phyloP scores from a whole-genome alignment of 2,329 filamentous ascomycete genomes.

The Helotiales sp. region DNA sequence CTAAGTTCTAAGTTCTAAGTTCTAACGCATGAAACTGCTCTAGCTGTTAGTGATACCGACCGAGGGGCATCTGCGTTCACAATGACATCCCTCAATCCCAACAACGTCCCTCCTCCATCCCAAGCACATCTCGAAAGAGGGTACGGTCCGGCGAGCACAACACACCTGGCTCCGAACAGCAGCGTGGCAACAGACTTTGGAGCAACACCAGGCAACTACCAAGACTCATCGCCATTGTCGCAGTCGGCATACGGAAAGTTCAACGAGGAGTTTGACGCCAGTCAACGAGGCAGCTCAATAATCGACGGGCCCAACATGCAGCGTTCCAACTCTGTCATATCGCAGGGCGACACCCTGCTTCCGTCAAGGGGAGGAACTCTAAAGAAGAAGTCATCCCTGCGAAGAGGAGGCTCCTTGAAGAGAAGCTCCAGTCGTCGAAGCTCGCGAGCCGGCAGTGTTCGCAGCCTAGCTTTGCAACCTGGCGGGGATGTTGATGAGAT shows the following conservation, averaged over 20 bases:
- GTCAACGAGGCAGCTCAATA: slow-evolving; percentile 65
- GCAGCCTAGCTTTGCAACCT: slow-evolving; percentile 73
- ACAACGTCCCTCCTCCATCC: slow-evolving; percentile 29
- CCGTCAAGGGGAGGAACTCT: slow-evolving; percentile 67
- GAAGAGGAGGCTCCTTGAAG: slow-evolving; percentile 71
- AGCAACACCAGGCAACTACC: slow-evolving; percentile 25
- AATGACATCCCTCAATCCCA: slow-evolving; percentile 28
- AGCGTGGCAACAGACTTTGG: slow-evolving; percentile 27
- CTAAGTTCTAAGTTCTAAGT: background rate
- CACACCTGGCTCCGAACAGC: slow-evolving; percentile 16
- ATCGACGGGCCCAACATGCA: slow-evolving; percentile 55
- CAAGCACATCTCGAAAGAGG: slow-evolving; percentile 30
- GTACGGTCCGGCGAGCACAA: slow-evolving; percentile 27
- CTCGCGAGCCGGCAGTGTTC: slow-evolving; percentile 82
- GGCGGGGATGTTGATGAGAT: slow-evolving; percentile 66
- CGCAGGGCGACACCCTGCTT: slow-evolving; percentile 37
- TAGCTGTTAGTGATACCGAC: slow-evolving; percentile 7
- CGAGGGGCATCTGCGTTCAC: background rate
- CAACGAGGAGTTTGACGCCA: slow-evolving; percentile 71
- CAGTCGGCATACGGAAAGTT: slow-evolving; percentile 49
- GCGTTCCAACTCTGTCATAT: slow-evolving; percentile 57
- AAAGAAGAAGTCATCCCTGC: slow-evolving; percentile 83
- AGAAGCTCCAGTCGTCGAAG: slow-evolving; percentile 80
- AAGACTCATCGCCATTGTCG: slow-evolving; percentile 25
- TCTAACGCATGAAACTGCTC: slow-evolving; percentile 8